Conservation (phyloP, 2,329 filamentous ascomycete genomes). For the Onygenales sp. region DNA sequence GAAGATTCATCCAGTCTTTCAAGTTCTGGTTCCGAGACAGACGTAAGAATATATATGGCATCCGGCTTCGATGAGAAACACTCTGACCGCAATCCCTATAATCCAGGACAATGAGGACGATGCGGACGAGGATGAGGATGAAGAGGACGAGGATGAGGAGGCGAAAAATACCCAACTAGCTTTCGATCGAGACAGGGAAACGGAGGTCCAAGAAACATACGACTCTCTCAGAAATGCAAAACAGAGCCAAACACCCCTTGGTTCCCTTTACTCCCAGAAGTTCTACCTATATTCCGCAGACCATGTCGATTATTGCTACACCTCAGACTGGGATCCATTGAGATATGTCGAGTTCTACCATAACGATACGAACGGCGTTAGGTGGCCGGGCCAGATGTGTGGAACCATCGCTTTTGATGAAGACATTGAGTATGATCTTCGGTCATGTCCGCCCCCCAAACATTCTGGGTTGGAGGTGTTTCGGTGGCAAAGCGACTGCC, state of each 20-base stretch:
- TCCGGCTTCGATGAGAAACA: background rate
- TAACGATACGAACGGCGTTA: background rate
- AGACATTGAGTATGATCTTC: constrained; percentile 2
- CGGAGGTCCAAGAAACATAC: background rate
- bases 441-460: constrained; percentile 1
- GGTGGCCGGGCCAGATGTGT: background rate
- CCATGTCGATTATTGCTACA: constrained; percentile 2
- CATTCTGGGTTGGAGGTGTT: constrained; percentile 3
- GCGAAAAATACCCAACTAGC: background rate
- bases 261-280: background rate
- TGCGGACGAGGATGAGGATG: background rate
- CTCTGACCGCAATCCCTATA: background rate
- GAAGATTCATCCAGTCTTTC: constrained; percentile 4
- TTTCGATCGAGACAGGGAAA: background rate
- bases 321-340: background rate
- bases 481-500: background rate
- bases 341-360: constrained; percentile 5
- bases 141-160: background rate
- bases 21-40: background rate
- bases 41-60: background rate
- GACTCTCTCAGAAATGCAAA: constrained; percentile 5
- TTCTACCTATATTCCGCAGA: background rate
- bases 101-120: background rate
- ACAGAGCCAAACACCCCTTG: background rate
- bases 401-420: constrained; percentile 2